phyloP scores from a whole-genome alignment of 1,139 yeast species.

The Yamadazyma atlantica region DNA sequence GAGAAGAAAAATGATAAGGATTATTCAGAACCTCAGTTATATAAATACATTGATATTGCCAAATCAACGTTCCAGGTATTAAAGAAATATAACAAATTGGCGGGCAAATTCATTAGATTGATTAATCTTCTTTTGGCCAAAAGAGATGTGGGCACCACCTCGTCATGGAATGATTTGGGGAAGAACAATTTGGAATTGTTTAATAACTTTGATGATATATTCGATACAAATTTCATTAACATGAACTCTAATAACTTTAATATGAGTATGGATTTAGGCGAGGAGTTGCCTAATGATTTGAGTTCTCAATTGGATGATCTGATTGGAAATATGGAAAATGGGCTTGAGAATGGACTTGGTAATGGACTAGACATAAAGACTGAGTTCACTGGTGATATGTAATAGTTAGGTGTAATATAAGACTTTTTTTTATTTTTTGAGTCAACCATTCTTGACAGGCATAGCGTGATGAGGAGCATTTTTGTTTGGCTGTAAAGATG shows the following conservation, averaged over 20 bases:
- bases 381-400: neutral
- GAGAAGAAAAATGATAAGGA: constrained; percentile 38
- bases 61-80: constrained; percentile 39
- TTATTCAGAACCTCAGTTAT: constrained; percentile 12
- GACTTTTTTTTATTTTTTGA: no score
- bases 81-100: constrained; percentile 46
- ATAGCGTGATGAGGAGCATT: no score
- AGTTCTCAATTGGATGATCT: neutral
- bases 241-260: constrained; percentile 1
- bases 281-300: neutral
- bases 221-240: constrained; percentile 5
- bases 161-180: constrained; percentile 12
- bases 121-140: constrained; percentile 34
- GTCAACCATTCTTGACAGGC: no score
- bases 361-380: neutral
- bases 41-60: constrained; percentile 37
- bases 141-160: constrained; percentile 5
- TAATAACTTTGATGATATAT: constrained; percentile 17
- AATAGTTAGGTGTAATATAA: no score
- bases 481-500: no score
- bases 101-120: constrained; percentile 48
- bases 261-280: neutral
- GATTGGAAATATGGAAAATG: neutral
- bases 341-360: neutral
- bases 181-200: constrained; percentile 15